Percentiles rank a stretch among this genome's conserved stretches.
Conservation (phyloP, 2,329 filamentous ascomycete species). For the Claviceps citrina region DNA sequence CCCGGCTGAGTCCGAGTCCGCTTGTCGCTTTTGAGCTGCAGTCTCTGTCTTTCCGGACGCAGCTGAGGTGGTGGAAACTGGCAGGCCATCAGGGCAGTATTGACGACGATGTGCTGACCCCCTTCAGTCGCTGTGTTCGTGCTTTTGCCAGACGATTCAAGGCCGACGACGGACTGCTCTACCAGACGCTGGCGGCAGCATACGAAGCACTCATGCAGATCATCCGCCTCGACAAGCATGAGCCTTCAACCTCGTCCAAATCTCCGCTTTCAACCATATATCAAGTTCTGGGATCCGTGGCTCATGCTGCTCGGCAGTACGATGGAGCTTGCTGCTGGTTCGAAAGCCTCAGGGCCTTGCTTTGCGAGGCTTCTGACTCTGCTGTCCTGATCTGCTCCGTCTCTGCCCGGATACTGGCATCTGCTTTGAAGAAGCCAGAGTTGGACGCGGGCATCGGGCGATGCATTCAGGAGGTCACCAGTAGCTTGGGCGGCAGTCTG, state of each 20-base stretch:
- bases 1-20: constrained; percentile 40
- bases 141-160: constrained; percentile 42
- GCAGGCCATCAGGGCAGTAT: constrained; percentile 42
- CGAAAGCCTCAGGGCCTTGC: constrained; percentile 25
- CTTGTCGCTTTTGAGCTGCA: constrained; percentile 47
- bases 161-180: constrained; percentile 22
- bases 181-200: constrained; percentile 18
- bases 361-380: constrained; percentile 27
- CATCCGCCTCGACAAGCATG: constrained; percentile 20
- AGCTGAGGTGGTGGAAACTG: constrained; percentile 51
- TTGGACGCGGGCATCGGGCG: constrained; percentile 22
- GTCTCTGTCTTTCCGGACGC: constrained; percentile 42
- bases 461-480: constrained; percentile 33
- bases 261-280: constrained; percentile 33
- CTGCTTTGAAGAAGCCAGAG: constrained; percentile 32
- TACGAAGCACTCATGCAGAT: constrained; percentile 19
- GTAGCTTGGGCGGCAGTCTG: constrained; percentile 41
- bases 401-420: constrained; percentile 38
- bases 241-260: constrained; percentile 22
- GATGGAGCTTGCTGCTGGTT: constrained; percentile 43
- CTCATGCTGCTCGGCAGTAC: constrained; percentile 28
- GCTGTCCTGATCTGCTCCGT: constrained; percentile 35
- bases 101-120: constrained; percentile 49
- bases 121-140: constrained; percentile 46
- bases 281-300: constrained; percentile 35